phyloP scores from a whole-genome alignment of 495 filamentous ascomycete genomes.

The Halenospora varia region DNA sequence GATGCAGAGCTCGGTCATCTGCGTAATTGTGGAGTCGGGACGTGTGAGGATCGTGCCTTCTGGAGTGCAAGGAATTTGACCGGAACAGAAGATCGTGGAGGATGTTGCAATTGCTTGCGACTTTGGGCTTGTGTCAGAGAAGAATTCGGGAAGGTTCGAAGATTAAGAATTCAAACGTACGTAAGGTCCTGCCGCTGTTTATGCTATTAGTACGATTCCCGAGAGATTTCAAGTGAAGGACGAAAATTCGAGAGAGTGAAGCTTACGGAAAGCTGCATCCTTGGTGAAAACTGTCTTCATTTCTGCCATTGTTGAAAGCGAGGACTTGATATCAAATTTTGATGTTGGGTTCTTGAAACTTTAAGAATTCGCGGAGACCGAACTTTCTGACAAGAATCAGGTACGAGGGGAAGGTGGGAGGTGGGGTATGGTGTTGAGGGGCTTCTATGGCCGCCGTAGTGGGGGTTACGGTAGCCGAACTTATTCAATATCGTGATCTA shows the following conservation, averaged over 20 bases:
- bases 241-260: background rate
- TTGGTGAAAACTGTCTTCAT: conserved; percentile 42
- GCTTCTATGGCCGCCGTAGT: background rate
- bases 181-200: conserved; percentile 50
- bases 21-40: conserved; percentile 68
- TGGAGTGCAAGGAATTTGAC: conserved; percentile 82
- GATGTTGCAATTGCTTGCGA: conserved; percentile 85
- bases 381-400: background rate
- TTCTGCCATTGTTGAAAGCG: conserved; percentile 22
- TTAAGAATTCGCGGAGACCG: background rate
- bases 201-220: background rate
- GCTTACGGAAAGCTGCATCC: conserved; percentile 52
- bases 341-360: background rate
- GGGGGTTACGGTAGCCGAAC: background rate
- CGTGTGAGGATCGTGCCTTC: conserved; percentile 55
- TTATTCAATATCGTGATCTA: background rate
- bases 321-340: background rate
- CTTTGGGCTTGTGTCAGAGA: conserved; percentile 8
- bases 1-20: conserved; percentile 64
- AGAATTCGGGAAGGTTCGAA: background rate
- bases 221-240: background rate
- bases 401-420: background rate
- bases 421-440: background rate
- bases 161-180: conserved; percentile 31
- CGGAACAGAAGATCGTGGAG: conserved; percentile 83